phyloP scores from a whole-genome alignment of 2,329 filamentous ascomycete genomes.

The Rutstroemia sp. region DNA sequence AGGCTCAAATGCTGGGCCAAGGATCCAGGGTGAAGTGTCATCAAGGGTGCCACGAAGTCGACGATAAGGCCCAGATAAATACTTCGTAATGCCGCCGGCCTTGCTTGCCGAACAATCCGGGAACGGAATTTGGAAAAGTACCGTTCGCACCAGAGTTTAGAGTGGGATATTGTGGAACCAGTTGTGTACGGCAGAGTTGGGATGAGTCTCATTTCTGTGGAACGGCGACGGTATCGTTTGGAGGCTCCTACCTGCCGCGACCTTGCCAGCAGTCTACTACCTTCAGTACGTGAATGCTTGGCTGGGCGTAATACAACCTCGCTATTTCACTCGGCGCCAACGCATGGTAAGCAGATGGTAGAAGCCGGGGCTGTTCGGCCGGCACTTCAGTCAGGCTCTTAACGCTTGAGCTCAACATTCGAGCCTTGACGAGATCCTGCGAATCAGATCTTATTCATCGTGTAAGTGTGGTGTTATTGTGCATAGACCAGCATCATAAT shows the following conservation, averaged over 20 bases:
- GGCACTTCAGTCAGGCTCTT: background rate
- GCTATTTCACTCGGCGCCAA: background rate
- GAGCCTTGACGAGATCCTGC: background rate
- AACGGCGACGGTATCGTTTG: no score
- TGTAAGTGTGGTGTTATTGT: background rate
- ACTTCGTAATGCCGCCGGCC: background rate
- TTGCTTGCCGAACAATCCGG: constrained; percentile 8
- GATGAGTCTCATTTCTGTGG: background rate
- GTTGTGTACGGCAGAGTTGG: background rate
- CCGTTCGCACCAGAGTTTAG: background rate
- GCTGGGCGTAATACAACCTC: no score
- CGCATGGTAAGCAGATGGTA: background rate
- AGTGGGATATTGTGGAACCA: background rate
- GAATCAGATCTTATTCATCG: background rate
- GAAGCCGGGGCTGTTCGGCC: background rate
- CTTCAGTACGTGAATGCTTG: background rate
- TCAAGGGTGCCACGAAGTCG: constrained; percentile 10
- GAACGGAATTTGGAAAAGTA: background rate
- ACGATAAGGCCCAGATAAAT: constrained; percentile 7
- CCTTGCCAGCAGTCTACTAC: background rate
- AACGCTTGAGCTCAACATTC: background rate
- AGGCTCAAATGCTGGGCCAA: background rate
- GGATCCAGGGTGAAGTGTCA: background rate
- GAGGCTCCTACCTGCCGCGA: background rate
- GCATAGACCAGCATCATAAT: background rate